phyloP scores from a whole-genome alignment of 202 grass and related monocot species.

The Schoenoplectus tabernaemontani region DNA sequence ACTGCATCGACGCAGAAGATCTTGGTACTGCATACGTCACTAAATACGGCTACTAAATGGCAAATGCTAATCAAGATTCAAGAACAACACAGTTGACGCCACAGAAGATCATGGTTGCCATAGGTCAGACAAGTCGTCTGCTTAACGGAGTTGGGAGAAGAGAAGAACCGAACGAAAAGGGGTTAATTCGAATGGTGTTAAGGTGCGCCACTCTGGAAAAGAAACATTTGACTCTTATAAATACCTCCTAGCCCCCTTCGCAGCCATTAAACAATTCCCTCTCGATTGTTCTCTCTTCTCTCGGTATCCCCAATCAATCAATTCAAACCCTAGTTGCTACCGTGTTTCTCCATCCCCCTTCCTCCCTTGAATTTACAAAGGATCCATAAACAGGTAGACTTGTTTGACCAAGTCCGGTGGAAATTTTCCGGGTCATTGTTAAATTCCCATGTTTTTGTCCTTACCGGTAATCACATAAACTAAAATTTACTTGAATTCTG shows the following conservation, averaged over 20 bases:
- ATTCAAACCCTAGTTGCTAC: neutral
- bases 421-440: neutral
- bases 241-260: neutral
- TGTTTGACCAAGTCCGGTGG: neutral
- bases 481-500: neutral
- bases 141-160: neutral
- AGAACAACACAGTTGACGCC: neutral
- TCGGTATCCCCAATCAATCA: neutral
- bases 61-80: no score
- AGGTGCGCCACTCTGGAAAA: neutral
- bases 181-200: no score
- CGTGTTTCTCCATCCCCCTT: neutral
- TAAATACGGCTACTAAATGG: no score
- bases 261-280: conserved; percentile 1
- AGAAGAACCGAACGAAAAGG: neutral
- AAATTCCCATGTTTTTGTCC: neutral
- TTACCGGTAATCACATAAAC: neutral
- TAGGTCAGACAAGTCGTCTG: neutral
- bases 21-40: neutral
- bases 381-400: neutral
- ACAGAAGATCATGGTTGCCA: neutral
- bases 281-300: neutral
- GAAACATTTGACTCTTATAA: neutral
- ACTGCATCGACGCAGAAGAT: no score
- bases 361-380: neutral